A percentile compares a stretch with the other conserved stretches of the same genome.
Evolutionary conservation across 208 protist genomes (phyloP).

Genomic region (Blechomonas ayalai): DNA sequence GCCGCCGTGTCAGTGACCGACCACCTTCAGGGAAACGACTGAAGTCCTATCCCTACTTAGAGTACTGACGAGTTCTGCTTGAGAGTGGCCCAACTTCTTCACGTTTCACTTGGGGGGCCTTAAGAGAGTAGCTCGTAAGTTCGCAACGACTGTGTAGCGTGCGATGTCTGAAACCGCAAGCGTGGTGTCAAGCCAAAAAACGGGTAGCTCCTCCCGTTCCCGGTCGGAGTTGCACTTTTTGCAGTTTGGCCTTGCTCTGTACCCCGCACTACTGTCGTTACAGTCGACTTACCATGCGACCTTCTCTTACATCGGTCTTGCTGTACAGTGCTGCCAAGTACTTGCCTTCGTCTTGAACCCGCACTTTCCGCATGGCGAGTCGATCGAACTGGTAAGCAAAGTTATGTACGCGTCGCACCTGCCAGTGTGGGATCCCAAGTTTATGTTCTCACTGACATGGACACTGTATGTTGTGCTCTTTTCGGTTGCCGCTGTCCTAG

Average conservation of each 20-base stretch:
- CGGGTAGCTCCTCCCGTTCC: constrained; percentile 3
- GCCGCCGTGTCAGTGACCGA: no score
- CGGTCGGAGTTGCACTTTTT: constrained; percentile 5
- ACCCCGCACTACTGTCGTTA: constrained; percentile 5
- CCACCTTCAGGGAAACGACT: no score
- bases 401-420: constrained; percentile 9
- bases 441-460: not conserved
- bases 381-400: not conserved
- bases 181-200: constrained; percentile 10
- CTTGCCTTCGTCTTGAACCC: constrained; percentile 14
- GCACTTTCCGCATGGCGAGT: constrained; percentile 8
- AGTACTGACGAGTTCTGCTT: no score
- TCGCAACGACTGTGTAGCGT: no score
- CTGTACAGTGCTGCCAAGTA: constrained; percentile 5
- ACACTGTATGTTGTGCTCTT: constrained; percentile 2
- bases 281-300: constrained; percentile 3
- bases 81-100: no score
- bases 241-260: constrained; percentile 2
- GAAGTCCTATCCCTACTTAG: no score
- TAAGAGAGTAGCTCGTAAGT: no score
- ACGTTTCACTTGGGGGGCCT: no score
- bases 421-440: constrained; percentile 11
- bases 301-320: constrained; percentile 3
- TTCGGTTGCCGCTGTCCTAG: not conserved
- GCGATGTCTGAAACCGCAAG: constrained; percentile 12